Evolutionary conservation across 1,284 basidiomycete species (phyloP).

Genomic region (Ustilago hordei): DNA sequence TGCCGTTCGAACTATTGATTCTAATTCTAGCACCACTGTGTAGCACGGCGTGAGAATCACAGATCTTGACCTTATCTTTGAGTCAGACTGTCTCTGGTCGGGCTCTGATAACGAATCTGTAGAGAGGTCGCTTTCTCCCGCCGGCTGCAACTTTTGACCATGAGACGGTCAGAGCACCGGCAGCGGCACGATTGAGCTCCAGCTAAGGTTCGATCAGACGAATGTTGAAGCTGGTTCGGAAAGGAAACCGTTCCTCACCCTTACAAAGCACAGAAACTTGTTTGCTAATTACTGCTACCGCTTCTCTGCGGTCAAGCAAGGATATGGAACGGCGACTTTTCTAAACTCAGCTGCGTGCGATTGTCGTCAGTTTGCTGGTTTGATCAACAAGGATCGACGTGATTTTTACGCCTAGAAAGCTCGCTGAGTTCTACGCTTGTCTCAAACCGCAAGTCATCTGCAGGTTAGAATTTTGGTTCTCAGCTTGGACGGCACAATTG

Average conservation of each 20-base stretch:
- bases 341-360: background rate
- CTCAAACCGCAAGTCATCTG: conserved; percentile 10
- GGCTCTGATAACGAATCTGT: background rate
- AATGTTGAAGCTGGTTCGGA: background rate
- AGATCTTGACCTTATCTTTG: background rate
- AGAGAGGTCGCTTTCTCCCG: too few relatives aligned
- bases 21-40: background rate
- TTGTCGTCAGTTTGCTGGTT: conserved; percentile 2
- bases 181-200: background rate
- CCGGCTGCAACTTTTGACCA: background rate
- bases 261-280: background rate
- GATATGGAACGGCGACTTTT: background rate
- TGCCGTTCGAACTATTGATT: background rate
- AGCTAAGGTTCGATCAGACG: background rate
- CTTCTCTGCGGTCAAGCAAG: background rate
- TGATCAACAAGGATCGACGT: conserved; percentile 9
- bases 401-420: background rate
- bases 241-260: background rate
- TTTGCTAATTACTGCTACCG: background rate
- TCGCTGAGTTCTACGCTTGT: background rate
- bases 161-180: background rate
- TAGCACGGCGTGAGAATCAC: background rate
- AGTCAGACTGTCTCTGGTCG: background rate
- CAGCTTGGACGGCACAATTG: background rate
- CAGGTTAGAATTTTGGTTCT: background rate